A percentile compares a stretch with the other conserved stretches of the same genome.
phyloP scores from a whole-genome alignment of 768 basidiomycete genomes.

The Boletus bicolor region DNA sequence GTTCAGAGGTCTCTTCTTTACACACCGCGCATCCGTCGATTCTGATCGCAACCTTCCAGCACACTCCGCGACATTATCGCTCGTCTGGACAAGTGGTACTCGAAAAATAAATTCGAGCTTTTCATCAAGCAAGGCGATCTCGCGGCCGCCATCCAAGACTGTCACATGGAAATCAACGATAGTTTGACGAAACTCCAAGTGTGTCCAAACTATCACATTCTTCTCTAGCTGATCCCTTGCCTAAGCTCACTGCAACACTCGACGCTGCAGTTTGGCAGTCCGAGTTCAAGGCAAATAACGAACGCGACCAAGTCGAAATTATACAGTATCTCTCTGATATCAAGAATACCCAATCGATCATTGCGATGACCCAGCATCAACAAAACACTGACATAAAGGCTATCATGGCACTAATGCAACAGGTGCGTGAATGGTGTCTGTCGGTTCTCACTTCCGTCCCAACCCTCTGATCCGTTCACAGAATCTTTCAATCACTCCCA shows the following conservation, averaged over 20 bases:
- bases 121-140: slow-evolving; percentile 48
- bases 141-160: slow-evolving; percentile 41
- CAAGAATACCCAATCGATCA: slow-evolving; percentile 37
- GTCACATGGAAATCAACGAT: slow-evolving; percentile 43
- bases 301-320: slow-evolving; percentile 44
- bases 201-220: background rate
- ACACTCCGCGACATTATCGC: slow-evolving; percentile 35
- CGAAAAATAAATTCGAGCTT: slow-evolving; percentile 37
- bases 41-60: slow-evolving; percentile 20
- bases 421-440: slow-evolving; percentile 27
- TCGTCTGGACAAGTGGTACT: slow-evolving; percentile 45
- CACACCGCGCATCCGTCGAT: background rate
- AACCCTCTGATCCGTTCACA: slow-evolving; percentile 18
- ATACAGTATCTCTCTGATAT: slow-evolving; percentile 44
- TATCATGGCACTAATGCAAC: slow-evolving; percentile 52
- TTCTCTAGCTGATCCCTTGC: slow-evolving; percentile 5
- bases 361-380: slow-evolving; percentile 32
- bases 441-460: background rate
- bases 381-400: slow-evolving; percentile 35
- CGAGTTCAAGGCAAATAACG: slow-evolving; percentile 37
- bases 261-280: slow-evolving; percentile 49
- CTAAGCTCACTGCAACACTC: slow-evolving; percentile 43
- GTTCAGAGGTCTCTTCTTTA: slow-evolving; percentile 30
- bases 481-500: slow-evolving; percentile 20
- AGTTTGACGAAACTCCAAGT: slow-evolving; percentile 50